These are phyloP conservation scores for Chondrostereum purpureum DNA, from an alignment of 1,284 basidiomycete genomes.

Conservation along the genomic window DNA sequence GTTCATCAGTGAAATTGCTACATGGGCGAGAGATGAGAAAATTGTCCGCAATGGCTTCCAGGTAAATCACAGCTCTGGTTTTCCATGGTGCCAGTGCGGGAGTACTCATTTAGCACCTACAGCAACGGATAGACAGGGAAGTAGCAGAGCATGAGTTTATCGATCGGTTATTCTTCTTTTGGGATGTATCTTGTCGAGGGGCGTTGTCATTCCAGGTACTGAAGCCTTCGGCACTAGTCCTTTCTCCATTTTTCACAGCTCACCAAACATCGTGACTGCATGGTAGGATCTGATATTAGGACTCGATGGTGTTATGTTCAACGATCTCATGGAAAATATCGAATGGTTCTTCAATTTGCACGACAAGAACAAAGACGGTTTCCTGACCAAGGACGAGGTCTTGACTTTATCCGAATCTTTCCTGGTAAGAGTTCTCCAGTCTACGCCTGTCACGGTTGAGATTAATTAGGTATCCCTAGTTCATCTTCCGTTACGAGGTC, in stretches of 20 bases:
- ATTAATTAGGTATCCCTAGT: slow-evolving; percentile 41
- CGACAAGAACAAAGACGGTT: slow-evolving; percentile 94
- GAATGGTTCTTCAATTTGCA: slow-evolving; percentile 98
- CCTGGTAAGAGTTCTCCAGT: slow-evolving; percentile 50
- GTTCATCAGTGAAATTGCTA: slow-evolving; percentile 89
- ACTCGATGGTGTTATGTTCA: slow-evolving; percentile 89
- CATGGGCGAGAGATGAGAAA: slow-evolving; percentile 95
- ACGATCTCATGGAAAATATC: slow-evolving; percentile 96
- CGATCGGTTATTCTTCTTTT: slow-evolving; percentile 82
- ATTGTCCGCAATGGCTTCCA: slow-evolving; percentile 90
- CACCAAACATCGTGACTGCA: neutral
- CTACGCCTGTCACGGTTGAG: slow-evolving; percentile 3
- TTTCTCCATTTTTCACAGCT: slow-evolving; percentile 11
- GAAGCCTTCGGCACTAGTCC: slow-evolving; percentile 2
- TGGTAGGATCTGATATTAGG: slow-evolving; percentile 84
- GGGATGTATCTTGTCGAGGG: slow-evolving; percentile 78
- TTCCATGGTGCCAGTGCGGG: slow-evolving; percentile 2
- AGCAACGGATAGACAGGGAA: slow-evolving; percentile 76
- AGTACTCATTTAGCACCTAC: slow-evolving; percentile 15
- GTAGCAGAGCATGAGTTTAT: slow-evolving; percentile 81
- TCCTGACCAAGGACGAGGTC: slow-evolving; percentile 93
- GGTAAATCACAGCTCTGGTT: slow-evolving; percentile 34
- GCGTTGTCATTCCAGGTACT: slow-evolving; percentile 80
- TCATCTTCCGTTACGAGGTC: slow-evolving; percentile 96
- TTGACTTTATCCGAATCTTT: slow-evolving; percentile 92